Evolutionary conservation across 225 moss, liverwort and hornwort genomes (phyloP), one percentile per base, ranked within the genome.

Genomic region (Polytrichum formosum): DNA sequence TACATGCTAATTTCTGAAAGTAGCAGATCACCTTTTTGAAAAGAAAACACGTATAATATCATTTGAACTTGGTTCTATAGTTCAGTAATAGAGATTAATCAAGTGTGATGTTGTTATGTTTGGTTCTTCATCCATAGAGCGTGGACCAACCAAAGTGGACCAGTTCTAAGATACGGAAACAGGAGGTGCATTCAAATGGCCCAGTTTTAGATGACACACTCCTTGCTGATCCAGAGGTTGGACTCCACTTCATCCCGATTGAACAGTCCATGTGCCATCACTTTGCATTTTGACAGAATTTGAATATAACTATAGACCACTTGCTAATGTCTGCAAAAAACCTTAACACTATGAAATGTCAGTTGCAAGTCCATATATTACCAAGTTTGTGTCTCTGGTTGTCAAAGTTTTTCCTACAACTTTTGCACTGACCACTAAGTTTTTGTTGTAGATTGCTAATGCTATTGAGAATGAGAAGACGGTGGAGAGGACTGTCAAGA

Each of bases 101-200:
- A 46, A 46, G 46, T 46, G 16, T 59, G 59, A 20, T 20, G 23
- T 22, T 54, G 9, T 22, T 54, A 13, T 56, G 22, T 6, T 54
- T 5, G 27, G 4, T 19, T 23, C 26, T 27, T 21, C 18, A 54
- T 26, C 17, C 62, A 76, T 3, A 97, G 96, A 91, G 79, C 76
- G 79, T 79, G 4, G 98, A 94, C 27, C 55, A 80, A 55, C 72
- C 92, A 26, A 88, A 85, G 23, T 86, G 82, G 83, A 90, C 84
- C 31, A 99, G 98, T 64, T 88, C 98, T 60, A 5, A 83, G 80
- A 93, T 87, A 67, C 91, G 98, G 56, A 72, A 82, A 2, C 94
- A 99, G 80, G 94, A 84, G 67, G 91, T 91, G 8, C 98, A 98
- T 65, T 73, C 84, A 18, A 98, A 98, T 26, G 98, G 94, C 61